Base-by-base conservation (phyloP, 2,329 filamentous ascomycete genomes). In the Fusarium scirpi region DNA sequence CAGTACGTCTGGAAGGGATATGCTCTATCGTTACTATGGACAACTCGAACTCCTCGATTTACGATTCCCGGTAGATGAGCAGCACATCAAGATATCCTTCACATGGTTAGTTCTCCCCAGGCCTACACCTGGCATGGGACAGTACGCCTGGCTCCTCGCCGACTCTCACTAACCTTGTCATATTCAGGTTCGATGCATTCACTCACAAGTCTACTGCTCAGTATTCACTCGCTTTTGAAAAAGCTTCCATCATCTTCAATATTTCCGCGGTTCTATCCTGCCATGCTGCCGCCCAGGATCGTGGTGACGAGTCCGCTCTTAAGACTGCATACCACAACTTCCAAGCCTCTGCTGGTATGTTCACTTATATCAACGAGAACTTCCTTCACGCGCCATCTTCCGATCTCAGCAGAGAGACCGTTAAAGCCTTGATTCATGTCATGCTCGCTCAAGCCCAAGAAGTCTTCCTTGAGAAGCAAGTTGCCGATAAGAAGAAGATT, bases 281-380 rank as follows among this genome's bases (percentile, higher is more conserved):
- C 77, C 94, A 99, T 85, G 96, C 95, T 66, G 94, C 95, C 45
- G 88, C 93, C 77, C 97, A 99, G 82, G 94, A 96, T 74, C 90
- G 96, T 52, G 92, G 92, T 70, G 94, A 98, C 78, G 96, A 99
- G 77, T 88, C 92, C 8, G 95, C 95, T 34, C 88, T 98, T 78
- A 99, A 99, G 83, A 95, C 94, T 16, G 94, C 96, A 20, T 99
- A 98, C 79, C 95, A 99, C 81, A 98, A 94, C 22, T 98, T 98
- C 83, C 96, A 99, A 81, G 96, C 96, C 43, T 94, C 95, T 10
- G 96, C 96, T 12, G 96, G 96, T 83, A 99, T 99, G 96, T 99
- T 98, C 81, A 98, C 95, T 56, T 99, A 99, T 77, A 99, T 99
- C 84, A 99, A 99, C 81, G 96, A 99, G 82, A 99, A 99, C 83